phyloP scores from a whole-genome alignment of 2,329 filamentous ascomycete species.

The Exophiala viscosa region DNA sequence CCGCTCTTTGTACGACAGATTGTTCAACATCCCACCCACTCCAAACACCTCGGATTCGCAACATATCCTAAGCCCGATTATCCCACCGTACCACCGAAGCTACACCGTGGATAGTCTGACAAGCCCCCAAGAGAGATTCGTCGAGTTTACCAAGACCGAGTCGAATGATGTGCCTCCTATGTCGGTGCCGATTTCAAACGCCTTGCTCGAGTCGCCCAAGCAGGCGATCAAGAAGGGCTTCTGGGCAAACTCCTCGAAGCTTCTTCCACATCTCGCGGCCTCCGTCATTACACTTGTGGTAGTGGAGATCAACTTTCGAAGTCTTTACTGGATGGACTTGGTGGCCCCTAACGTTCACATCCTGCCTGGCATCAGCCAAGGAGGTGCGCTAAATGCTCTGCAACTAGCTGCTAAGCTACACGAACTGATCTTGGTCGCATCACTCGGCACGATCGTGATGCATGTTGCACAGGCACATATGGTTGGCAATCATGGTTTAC shows the following conservation, averaged over 20 bases:
- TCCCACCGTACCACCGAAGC: not conserved
- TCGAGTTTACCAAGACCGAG: slow-evolving; percentile 11
- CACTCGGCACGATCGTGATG: slow-evolving; percentile 28
- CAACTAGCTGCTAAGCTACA: slow-evolving; percentile 30
- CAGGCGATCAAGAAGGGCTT: slow-evolving; percentile 15
- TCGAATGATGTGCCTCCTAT: slow-evolving; percentile 1
- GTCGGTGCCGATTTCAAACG: not conserved
- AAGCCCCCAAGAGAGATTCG: slow-evolving; percentile 1
- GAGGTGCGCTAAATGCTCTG: slow-evolving; percentile 28
- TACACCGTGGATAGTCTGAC: slow-evolving; percentile 8
- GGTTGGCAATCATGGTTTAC: slow-evolving; percentile 25
- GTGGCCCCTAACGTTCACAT: slow-evolving; percentile 26
- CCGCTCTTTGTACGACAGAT: slow-evolving; percentile 13
- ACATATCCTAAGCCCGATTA: slow-evolving; percentile 4
- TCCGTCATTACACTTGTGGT: slow-evolving; percentile 22
- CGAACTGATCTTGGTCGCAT: slow-evolving; percentile 29
- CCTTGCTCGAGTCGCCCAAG: slow-evolving; percentile 13
- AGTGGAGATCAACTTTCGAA: slow-evolving; percentile 23
- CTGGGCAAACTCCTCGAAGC: slow-evolving; percentile 15
- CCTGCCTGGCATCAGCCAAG: slow-evolving; percentile 21
- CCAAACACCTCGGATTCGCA: slow-evolving; percentile 4
- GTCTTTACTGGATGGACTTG: slow-evolving; percentile 25
- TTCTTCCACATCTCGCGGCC: slow-evolving; percentile 26
- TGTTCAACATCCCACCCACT: slow-evolving; percentile 5
- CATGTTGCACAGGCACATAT: slow-evolving; percentile 25